Percentiles rank a stretch among this genome's conserved stretches.
phyloP scores from a whole-genome alignment of 495 filamentous ascomycete genomes.

The Penicillium cinerascens region DNA sequence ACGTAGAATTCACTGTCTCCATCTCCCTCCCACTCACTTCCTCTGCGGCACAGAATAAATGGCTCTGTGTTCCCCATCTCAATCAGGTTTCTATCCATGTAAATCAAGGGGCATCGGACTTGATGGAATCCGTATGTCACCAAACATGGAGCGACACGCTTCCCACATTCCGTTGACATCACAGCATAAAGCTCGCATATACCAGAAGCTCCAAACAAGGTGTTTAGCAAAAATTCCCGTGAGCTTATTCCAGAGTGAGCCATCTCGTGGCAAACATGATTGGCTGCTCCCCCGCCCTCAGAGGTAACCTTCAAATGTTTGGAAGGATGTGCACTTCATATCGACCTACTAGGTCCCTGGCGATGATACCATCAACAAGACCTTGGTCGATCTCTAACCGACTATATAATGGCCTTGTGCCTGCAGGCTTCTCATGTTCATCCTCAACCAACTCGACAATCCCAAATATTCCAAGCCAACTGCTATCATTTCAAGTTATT shows the following conservation, averaged over 20 bases:
- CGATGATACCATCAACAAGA: not conserved
- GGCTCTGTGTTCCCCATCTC: not conserved
- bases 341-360: not conserved
- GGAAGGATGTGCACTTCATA: not conserved
- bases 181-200: not conserved
- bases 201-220: not conserved
- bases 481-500: no score
- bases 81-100: not conserved
- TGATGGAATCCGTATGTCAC: constrained; percentile 6
- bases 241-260: not conserved
- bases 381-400: not conserved
- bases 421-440: not conserved
- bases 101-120: constrained; percentile 4
- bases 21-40: not conserved
- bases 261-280: not conserved
- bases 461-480: not conserved
- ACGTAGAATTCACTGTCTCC: no score
- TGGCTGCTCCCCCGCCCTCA: not conserved
- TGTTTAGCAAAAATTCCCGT: not conserved
- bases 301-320: not conserved
- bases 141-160: not conserved
- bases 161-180: constrained; percentile 20
- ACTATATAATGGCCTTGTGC: not conserved
- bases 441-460: not conserved
- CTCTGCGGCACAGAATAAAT: no score